Base-by-base conservation (phyloP, 257 asterid species). In the Fraxinus quadrangulata region DNA sequence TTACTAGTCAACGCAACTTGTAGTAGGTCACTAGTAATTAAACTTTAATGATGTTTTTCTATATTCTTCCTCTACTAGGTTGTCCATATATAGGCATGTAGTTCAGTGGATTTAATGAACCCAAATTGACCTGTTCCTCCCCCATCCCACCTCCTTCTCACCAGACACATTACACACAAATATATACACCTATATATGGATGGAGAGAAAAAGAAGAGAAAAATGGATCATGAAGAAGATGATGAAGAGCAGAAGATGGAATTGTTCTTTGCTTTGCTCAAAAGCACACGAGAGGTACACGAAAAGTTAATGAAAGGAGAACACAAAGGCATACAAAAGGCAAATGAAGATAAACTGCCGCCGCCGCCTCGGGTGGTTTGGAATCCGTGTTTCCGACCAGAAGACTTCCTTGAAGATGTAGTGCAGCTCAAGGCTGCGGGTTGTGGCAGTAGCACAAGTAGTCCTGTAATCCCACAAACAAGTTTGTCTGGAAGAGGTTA, bases 261-360 rank as follows among this genome's bases (percentile, higher is more conserved):
- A 45, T 24, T 70, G n/a, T 79, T 85, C 78, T 85, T 85, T 19
- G 84, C 86, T 33, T 37, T 82, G 67, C 37, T 82, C 24, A 85
- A 77, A 24, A 85, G 75, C 84, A 85, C 72, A 14, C 63, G 84
- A 54, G 75, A 85, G 36, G 67, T 79, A 59, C 78, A 77, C 8
- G 77, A 82, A 6, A 81, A 70, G 1, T 37, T 65, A 54, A 66
- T 1, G 33, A 74, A 17, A 28, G 33, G 36, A 40, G 21, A 66
- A 72, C 23, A 17, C 49, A 23, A 23, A 40, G 45, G 59, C 36
- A 71, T 8, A 4, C 72, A 67, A 10, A 54, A 26, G 1, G 13
- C 63, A 31, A 13, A 42, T 40, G 76, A 56, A 11, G 80, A 61
- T 14, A 78, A 63, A 17, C 79, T 66, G 5, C 40, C 17, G 71